These are phyloP conservation scores for Pythium chondricola DNA, from an alignment of 352 stramenopile genomes.

Conservation along the genomic window DNA sequence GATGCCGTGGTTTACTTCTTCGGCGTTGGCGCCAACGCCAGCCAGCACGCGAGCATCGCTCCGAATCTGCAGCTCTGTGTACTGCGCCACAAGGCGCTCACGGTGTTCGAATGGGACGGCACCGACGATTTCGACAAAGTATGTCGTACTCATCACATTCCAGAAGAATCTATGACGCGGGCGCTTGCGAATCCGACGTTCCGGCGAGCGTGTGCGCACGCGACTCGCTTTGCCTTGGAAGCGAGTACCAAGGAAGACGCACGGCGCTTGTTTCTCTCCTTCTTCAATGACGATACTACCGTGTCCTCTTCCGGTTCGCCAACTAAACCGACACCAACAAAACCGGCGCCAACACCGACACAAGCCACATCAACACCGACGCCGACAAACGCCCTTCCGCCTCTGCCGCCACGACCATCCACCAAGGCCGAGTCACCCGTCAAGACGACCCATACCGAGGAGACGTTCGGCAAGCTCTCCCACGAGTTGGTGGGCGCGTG, in stretches of 20 bases:
- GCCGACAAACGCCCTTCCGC: not conserved
- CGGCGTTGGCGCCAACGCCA: constrained; percentile 31
- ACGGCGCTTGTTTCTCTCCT: constrained; percentile 14
- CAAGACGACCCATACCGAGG: not conserved
- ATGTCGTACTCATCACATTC: constrained; percentile 26
- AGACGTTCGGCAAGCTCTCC: not conserved
- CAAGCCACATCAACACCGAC: not conserved
- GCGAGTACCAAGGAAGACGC: constrained; percentile 26
- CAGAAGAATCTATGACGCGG: constrained; percentile 28
- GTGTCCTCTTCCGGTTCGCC: not conserved
- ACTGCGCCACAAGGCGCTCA: constrained; percentile 32
- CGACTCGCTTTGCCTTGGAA: constrained; percentile 21
- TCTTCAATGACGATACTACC: constrained; percentile 3
- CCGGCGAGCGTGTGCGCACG: constrained; percentile 41
- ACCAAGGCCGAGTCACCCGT: not conserved
- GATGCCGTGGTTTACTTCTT: constrained; percentile 82
- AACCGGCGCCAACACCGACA: not conserved
- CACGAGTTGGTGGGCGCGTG: constrained; percentile 33
- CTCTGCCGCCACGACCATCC: not conserved
- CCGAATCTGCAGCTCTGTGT: constrained; percentile 53
- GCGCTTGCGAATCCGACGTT: constrained; percentile 44
- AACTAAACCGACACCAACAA: constrained; percentile 1
- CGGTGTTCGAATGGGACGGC: constrained; percentile 12
- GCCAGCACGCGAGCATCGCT: constrained; percentile 14
- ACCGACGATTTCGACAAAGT: constrained; percentile 31